Evolutionary conservation across 2,329 filamentous ascomycete species (phyloP), one percentile per base, ranked within the genome.

Genomic region (Apiospora pterosperma): DNA sequence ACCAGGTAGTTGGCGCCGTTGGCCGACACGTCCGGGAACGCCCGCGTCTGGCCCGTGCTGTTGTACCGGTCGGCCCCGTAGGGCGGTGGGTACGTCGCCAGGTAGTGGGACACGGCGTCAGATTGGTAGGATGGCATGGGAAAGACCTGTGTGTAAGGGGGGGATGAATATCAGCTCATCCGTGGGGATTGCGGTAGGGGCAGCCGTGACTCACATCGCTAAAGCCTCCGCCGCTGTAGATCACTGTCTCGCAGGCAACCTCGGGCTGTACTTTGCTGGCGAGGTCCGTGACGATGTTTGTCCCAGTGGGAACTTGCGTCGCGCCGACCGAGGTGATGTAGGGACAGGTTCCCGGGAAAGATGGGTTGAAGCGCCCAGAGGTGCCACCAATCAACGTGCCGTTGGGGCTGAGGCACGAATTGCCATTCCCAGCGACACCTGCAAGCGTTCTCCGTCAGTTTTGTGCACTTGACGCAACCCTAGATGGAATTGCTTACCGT

Each of bases 1-100:
- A 65, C 62, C 23, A 44, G 48, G 59, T 84, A 85, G 73, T 89
- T 85, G 21, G 82, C 81, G 1, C 85, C 78, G 62, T 87, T 78
- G 3, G 76, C 76, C 5, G 76, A 70, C 23, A 79, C 66, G 66
- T 79, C 77, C 3, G 77, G 77, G 62, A 74, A 77, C 4, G 41
- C 73, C 64, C 52, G 62, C n/a, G 68, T 61, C 31, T 66, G 61
- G 12, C 58, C 59, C 19, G 60, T 58, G n/a, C 76, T 65, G 61
- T 77, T 76, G 7, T 41, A 59, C 1, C 64, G 48, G 2, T 75
- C 71, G 11, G 70, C 72, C 0, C 28, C 16, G 10, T 66, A 66
- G 65, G 77, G 76, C 63, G 76, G 77, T 3, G 61, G 44, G 3
- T 75, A 74, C 5, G 67, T 64, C 1, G 67, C 36, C 64, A 76